phyloP scores from a whole-genome alignment of 345 rosid species.

The Citrus medica region DNA sequence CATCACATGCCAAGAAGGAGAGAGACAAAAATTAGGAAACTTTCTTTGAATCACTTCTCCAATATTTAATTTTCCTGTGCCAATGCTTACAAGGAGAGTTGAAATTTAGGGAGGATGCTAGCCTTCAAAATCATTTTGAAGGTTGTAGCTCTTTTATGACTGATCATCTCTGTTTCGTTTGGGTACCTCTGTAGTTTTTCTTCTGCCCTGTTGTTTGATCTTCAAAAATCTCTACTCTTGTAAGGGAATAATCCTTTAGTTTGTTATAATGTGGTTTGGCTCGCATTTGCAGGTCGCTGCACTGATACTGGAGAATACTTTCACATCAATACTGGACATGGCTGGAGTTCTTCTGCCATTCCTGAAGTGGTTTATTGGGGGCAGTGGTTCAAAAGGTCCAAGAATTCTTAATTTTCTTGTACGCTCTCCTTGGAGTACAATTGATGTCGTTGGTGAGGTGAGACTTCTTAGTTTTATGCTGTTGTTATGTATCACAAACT shows the following conservation, averaged over 20 bases:
- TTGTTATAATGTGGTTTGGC: constrained; percentile 6
- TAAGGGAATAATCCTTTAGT: not conserved
- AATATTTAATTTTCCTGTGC: no score
- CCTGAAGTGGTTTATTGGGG: constrained; percentile 95
- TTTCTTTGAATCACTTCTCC: no score
- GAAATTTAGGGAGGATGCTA: no score
- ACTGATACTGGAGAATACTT: constrained; percentile 90
- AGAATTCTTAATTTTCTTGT: constrained; percentile 86
- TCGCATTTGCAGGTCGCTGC: constrained; percentile 56
- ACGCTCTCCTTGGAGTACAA: constrained; percentile 97
- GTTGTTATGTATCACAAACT: constrained; percentile 3
- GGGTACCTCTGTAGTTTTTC: not conserved
- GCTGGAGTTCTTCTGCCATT: constrained; percentile 93
- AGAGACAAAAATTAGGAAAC: no score
- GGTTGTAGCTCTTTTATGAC: not conserved
- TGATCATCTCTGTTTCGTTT: not conserved
- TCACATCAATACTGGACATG: constrained; percentile 98
- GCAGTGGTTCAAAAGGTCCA: constrained; percentile 71
- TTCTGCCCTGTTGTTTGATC: not conserved
- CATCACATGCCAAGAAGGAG: no score
- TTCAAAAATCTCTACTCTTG: not conserved
- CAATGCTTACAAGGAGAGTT: no score
- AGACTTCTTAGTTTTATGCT: constrained; percentile 17
- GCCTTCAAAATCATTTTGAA: no score
- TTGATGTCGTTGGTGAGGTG: constrained; percentile 84